Evolutionary conservation across 2,329 filamentous ascomycete species (phyloP), one percentile per base, ranked within the genome.

Genomic region (Hymenoscyphus scutula): DNA sequence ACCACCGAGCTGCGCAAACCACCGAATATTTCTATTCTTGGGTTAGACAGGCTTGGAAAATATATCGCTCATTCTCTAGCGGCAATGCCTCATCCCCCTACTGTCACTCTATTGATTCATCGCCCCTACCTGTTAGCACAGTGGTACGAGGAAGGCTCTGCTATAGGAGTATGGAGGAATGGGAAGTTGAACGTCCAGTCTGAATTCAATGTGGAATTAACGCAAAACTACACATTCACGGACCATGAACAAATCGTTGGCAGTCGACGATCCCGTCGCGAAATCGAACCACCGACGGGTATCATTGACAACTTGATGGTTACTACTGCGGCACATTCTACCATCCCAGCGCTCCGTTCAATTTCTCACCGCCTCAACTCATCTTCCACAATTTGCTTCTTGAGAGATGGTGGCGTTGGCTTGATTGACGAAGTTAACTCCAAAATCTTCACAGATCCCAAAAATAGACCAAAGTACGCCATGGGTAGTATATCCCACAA

Each of bases 341-440:
- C 86, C 0, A 72, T 85, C 30, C 72, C 77, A 8, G 85, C 87
- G 1, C 73, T 96, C 27, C 71, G 79, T 3, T 76, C 80, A 0
- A 79, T 95, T 60, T 83, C 81, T 60, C 82, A 91, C 70, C 84
- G 91, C 10, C 77, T 96, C n/a, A 81, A 84, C 53, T 78, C 82
- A 2, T 78, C 85, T 30, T 91, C 89, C 1, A 90, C 91, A 0
- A 82, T 97, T 7, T 86, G 90, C 63, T 83, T 96, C 61, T 75
- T 96, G 61, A 32, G 25, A 11, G 89, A 92, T 62, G 90, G 94
- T 65, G 92, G 93, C 0, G 84, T 98, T 75, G 94, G 95, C 0
- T 79, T 92, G 1, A 80, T 92, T n/a, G 92, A 98, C 56, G 83
- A 87, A 56, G 81, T 97, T 48, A 92, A 91, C 69, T 76, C 82